phyloP scores from a whole-genome alignment of 2,329 filamentous ascomycete species.

The Zalaria obscura region DNA sequence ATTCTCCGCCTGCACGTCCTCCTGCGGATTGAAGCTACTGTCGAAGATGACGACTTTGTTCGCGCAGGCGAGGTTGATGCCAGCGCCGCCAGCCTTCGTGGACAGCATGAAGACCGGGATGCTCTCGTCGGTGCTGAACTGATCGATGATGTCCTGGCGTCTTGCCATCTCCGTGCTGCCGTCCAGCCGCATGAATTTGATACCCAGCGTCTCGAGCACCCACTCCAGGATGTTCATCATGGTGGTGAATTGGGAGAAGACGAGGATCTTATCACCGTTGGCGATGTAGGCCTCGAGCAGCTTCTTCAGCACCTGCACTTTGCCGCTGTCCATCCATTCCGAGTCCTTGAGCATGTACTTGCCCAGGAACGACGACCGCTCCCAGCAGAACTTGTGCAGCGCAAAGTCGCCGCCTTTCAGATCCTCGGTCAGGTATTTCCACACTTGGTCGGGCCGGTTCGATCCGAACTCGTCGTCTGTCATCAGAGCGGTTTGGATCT shows the following conservation, averaged over 20 bases:
- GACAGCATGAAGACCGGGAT: constrained; percentile 89
- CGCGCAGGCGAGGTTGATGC: constrained; percentile 87
- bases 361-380: constrained; percentile 36
- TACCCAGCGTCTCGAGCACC: constrained; percentile 57
- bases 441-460: constrained; percentile 18
- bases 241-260: constrained; percentile 89
- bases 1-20: constrained; percentile 97
- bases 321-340: constrained; percentile 64
- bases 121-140: constrained; percentile 59
- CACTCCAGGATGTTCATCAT: constrained; percentile 82
- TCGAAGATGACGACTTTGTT: constrained; percentile 99
- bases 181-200: constrained; percentile 75
- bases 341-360: constrained; percentile 44
- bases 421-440: constrained; percentile 57
- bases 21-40: constrained; percentile 92
- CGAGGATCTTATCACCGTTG: constrained; percentile 73
- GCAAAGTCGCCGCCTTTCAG: constrained; percentile 66
- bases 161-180: constrained; percentile 69
- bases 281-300: constrained; percentile 59
- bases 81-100: constrained; percentile 89
- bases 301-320: constrained; percentile 66
- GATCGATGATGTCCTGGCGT: constrained; percentile 76
- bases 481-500: constrained; percentile 40
- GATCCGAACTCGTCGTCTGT: constrained; percentile 16
- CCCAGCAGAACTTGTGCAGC: constrained; percentile 42